Conservation (phyloP, 768 basidiomycete genomes). For the Cyclocybe cylindracea region DNA sequence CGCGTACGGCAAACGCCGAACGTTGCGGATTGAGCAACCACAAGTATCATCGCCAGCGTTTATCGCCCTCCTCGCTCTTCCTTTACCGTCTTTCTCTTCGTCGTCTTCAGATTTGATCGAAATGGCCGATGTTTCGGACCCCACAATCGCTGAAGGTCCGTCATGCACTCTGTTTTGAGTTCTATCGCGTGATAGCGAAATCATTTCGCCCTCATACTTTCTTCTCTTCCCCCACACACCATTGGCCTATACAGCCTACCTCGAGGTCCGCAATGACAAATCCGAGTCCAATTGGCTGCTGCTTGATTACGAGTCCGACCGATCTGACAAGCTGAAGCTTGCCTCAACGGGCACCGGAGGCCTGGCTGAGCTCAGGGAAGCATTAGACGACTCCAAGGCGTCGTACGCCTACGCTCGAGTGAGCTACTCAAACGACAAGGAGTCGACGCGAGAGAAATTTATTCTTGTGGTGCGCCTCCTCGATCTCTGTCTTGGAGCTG, state of each 20-base stretch:
- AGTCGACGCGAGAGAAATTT: constrained; percentile 88
- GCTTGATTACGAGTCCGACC: constrained; percentile 85
- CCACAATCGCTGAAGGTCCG: constrained; percentile 71
- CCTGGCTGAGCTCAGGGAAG: constrained; percentile 72
- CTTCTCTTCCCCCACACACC: constrained; percentile 13
- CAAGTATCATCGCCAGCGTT: background rate
- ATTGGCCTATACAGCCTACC: constrained; percentile 63
- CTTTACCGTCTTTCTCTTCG: constrained; percentile 1
- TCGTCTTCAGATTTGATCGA: constrained; percentile 1
- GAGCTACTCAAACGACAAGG: constrained; percentile 83
- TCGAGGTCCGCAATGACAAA: constrained; percentile 84
- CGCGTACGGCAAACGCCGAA: constrained; percentile 22
- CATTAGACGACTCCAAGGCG: constrained; percentile 72
- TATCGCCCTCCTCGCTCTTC: constrained; percentile 6
- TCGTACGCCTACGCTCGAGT: constrained; percentile 86
- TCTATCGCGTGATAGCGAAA: background rate
- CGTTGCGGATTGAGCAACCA: too few relatives aligned
- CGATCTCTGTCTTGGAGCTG: constrained; percentile 15
- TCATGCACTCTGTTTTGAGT: background rate
- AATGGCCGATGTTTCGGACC: constrained; percentile 83
- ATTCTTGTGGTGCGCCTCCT: constrained; percentile 58
- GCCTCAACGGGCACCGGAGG: constrained; percentile 81
- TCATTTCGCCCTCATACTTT: background rate
- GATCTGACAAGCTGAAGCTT: constrained; percentile 79
- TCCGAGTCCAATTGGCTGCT: constrained; percentile 88